Percentiles rank a stretch among this genome's conserved stretches.
Evolutionary conservation across 2,329 filamentous ascomycete species (phyloP).

Genomic region (Pseudogymnoascus sp.): DNA sequence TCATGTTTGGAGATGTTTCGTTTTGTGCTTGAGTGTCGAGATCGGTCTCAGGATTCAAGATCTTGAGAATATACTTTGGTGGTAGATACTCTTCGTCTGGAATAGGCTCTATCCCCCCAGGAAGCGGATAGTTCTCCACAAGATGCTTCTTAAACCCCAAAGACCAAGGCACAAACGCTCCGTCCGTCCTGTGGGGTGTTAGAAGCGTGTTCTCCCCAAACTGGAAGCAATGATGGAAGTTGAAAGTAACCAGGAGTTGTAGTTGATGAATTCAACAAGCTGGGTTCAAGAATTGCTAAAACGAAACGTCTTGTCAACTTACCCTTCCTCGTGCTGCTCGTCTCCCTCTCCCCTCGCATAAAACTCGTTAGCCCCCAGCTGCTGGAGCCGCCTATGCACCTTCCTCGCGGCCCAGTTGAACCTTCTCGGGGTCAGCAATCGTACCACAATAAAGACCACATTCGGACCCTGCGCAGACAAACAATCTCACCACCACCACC

Average conservation of each 20-base stretch:
- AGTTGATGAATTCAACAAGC: not conserved
- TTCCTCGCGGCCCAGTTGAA: slow-evolving; percentile 93
- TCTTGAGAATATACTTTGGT: slow-evolving; percentile 58
- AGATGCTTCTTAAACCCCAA: slow-evolving; percentile 58
- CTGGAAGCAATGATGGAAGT: not conserved
- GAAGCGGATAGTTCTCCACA: slow-evolving; percentile 59
- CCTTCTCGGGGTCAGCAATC: slow-evolving; percentile 34
- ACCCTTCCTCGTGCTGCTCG: slow-evolving; percentile 90
- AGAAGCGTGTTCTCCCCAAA: not conserved
- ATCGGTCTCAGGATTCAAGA: slow-evolving; percentile 19
- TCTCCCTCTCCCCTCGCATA: slow-evolving; percentile 80
- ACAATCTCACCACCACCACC: not conserved
- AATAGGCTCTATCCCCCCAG: slow-evolving; percentile 58
- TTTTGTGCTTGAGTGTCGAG: slow-evolving; percentile 9
- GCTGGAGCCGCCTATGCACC: slow-evolving; percentile 71
- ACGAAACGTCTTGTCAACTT: slow-evolving; percentile 15
- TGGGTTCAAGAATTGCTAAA: not conserved
- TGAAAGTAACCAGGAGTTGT: not conserved
- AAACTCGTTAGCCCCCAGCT: slow-evolving; percentile 72
- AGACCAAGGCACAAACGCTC: slow-evolving; percentile 72
- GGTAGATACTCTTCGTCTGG: slow-evolving; percentile 65
- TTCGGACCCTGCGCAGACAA: not conserved
- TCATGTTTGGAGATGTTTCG: not conserved
- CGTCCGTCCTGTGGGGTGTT: slow-evolving; percentile 57
- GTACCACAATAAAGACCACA: slow-evolving; percentile 13